phyloP scores from a whole-genome alignment of 2,329 filamentous ascomycete genomes.

The Colletotrichum destructivum region DNA sequence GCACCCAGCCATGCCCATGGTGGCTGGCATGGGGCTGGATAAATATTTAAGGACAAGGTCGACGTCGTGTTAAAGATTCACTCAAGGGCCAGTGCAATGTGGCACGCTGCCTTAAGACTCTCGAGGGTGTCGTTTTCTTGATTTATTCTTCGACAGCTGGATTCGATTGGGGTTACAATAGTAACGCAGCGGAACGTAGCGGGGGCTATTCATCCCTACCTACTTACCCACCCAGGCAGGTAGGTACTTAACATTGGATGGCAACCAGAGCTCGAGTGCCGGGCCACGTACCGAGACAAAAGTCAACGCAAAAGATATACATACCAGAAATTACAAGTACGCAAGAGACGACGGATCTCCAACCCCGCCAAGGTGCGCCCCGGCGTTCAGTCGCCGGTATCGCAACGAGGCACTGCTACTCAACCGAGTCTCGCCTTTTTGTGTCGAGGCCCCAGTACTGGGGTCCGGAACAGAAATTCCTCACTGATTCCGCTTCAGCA shows the following conservation, averaged over 20 bases:
- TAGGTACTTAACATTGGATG: conserved; percentile 8
- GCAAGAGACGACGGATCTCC: conserved; percentile 17
- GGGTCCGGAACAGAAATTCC: conserved; percentile 1
- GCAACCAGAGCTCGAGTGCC: conserved; percentile 25
- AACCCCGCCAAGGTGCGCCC: not conserved
- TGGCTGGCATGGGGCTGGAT: not conserved
- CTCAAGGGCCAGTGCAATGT: not conserved
- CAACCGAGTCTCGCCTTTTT: not conserved
- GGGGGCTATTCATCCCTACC: conserved; percentile 3
- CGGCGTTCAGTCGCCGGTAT: conserved; percentile 26
- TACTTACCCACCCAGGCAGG: too few relatives aligned
- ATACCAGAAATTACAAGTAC: not conserved
- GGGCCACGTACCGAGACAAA: conserved; percentile 20
- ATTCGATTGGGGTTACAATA: not conserved
- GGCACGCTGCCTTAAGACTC: not conserved
- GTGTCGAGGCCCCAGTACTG: not conserved
- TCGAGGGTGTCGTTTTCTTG: not conserved
- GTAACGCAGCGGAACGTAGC: conserved; percentile 16
- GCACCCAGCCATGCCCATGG: not conserved
- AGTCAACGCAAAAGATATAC: not conserved
- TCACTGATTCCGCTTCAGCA: conserved; percentile 26
- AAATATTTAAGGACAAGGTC: conserved; percentile 2
- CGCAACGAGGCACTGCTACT: conserved; percentile 8
- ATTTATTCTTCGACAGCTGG: not conserved
- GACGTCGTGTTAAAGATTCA: not conserved